Conservation (phyloP, 352 stramenopile species). For the Globisporangium takayamanum region DNA sequence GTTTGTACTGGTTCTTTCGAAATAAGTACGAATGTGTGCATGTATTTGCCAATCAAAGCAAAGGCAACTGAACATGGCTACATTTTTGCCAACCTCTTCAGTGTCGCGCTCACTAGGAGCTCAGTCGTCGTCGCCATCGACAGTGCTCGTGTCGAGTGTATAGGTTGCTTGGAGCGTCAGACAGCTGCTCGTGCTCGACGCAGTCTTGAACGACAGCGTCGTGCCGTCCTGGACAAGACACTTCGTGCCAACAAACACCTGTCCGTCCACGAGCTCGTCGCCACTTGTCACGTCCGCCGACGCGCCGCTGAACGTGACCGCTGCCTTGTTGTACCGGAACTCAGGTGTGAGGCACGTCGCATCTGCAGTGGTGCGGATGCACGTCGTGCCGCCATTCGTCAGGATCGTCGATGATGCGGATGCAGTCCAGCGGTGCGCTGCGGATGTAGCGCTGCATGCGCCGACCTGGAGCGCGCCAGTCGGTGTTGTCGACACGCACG, state of each 20-base stretch:
- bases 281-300: slow-evolving; percentile 14
- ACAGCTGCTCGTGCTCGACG: slow-evolving; percentile 13
- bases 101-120: background rate
- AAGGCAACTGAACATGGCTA: background rate
- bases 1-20: background rate
- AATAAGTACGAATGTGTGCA: too few species aligned
- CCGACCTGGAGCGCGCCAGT: slow-evolving; percentile 15
- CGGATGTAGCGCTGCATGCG: slow-evolving; percentile 6
- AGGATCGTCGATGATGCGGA: background rate
- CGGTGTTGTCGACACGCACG: slow-evolving; percentile 13
- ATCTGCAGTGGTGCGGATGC: slow-evolving; percentile 11
- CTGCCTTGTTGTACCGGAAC: slow-evolving; percentile 23
- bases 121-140: slow-evolving; percentile 13
- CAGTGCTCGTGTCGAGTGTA: slow-evolving; percentile 15
- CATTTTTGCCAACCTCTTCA: background rate
- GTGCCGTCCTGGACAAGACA: slow-evolving; percentile 19
- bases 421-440: slow-evolving; percentile 13
- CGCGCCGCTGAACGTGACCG: slow-evolving; percentile 18
- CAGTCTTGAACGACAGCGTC: slow-evolving; percentile 12
- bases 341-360: slow-evolving; percentile 14
- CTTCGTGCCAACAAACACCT: slow-evolving; percentile 16
- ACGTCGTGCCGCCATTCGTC: slow-evolving; percentile 8
- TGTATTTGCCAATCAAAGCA: too few species aligned
- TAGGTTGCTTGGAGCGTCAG: slow-evolving; percentile 25
- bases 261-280: slow-evolving; percentile 24